These are phyloP conservation scores for Alternaria sp. DNA, from an alignment of 2,329 filamentous ascomycete species.

Conservation along the genomic window DNA sequence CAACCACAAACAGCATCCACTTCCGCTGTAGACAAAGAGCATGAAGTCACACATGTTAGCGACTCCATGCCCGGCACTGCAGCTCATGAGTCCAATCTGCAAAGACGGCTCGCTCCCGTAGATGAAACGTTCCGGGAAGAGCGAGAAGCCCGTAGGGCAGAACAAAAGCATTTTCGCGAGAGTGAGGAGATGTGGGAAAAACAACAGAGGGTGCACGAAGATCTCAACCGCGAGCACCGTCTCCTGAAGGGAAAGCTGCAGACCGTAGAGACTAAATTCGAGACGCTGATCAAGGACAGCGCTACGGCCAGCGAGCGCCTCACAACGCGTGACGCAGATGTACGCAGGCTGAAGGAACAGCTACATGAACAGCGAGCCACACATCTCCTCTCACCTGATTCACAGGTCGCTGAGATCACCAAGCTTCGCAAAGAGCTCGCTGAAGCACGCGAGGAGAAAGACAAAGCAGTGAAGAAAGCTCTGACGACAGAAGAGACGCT, in stretches of 20 bases:
- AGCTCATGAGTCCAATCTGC: conserved; percentile 20
- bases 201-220: conserved; percentile 43
- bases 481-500: conserved; percentile 55
- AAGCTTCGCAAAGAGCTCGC: conserved; percentile 36
- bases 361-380: conserved; percentile 32
- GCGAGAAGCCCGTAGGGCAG: conserved; percentile 21
- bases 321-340: conserved; percentile 24
- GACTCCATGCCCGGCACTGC: conserved; percentile 52
- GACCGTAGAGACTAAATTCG: conserved; percentile 25
- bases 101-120: conserved; percentile 15
- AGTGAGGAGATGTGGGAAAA: conserved; percentile 30
- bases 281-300: conserved; percentile 24
- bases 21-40: conserved; percentile 19
- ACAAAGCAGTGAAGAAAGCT: conserved; percentile 44
- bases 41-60: conserved; percentile 53
- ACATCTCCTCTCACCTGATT: conserved; percentile 33
- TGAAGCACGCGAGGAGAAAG: conserved; percentile 26
- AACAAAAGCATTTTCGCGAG: conserved; percentile 27
- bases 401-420: conserved; percentile 35
- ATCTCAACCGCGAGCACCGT: conserved; percentile 31
- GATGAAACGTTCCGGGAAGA: conserved; percentile 19
- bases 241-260: conserved; percentile 30
- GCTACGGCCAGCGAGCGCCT: conserved; percentile 33
- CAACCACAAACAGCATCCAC: conserved; percentile 28
- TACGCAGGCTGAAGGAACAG: conserved; percentile 20